Conservation (phyloP, 2,329 filamentous ascomycete genomes). For the Pseudonectria buxi region DNA sequence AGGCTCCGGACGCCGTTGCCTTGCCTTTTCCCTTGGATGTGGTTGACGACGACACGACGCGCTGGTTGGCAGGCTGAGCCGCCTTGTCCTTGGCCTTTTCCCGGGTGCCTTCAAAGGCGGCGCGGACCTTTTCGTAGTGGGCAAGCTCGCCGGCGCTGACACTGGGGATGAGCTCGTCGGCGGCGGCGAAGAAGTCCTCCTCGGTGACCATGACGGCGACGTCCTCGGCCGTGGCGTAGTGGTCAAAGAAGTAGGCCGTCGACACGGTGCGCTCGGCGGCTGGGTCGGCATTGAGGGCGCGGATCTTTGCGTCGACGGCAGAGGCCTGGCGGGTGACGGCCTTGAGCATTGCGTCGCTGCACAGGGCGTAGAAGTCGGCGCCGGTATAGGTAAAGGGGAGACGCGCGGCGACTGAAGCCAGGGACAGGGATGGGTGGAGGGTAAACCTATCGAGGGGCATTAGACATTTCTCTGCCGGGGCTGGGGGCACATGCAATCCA, state of each 20-base stretch:
- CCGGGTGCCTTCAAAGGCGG: conserved; percentile 64
- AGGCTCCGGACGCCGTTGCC: conserved; percentile 21
- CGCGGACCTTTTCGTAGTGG: conserved; percentile 82
- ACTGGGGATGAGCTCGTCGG: conserved; percentile 81
- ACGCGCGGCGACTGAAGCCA: conserved; percentile 63
- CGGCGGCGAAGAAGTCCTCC: conserved; percentile 76
- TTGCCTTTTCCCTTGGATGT: conserved; percentile 30
- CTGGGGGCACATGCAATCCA: conserved; percentile 1
- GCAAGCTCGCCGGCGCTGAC: conserved; percentile 87
- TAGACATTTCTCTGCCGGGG: conserved; percentile 3
- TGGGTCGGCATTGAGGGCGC: conserved; percentile 52
- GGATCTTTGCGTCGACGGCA: conserved; percentile 77
- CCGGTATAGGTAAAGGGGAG: conserved; percentile 96
- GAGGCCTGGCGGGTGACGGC: conserved; percentile 87
- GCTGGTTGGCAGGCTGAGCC: conserved; percentile 14
- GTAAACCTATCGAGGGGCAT: conserved; percentile 59
- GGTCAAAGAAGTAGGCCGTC: conserved; percentile 94
- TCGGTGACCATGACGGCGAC: conserved; percentile 83
- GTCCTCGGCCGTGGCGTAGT: conserved; percentile 75
- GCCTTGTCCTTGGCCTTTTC: conserved; percentile 35
- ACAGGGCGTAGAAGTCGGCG: conserved; percentile 93
- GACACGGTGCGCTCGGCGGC: conserved; percentile 49
- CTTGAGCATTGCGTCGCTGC: conserved; percentile 98
- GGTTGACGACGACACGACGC: conserved; percentile 20
- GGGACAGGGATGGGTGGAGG: conserved; percentile 70